These are phyloP conservation scores for Thermochaetoides thermophila DNA, from an alignment of 495 filamentous ascomycete genomes.

Conservation along the genomic window DNA sequence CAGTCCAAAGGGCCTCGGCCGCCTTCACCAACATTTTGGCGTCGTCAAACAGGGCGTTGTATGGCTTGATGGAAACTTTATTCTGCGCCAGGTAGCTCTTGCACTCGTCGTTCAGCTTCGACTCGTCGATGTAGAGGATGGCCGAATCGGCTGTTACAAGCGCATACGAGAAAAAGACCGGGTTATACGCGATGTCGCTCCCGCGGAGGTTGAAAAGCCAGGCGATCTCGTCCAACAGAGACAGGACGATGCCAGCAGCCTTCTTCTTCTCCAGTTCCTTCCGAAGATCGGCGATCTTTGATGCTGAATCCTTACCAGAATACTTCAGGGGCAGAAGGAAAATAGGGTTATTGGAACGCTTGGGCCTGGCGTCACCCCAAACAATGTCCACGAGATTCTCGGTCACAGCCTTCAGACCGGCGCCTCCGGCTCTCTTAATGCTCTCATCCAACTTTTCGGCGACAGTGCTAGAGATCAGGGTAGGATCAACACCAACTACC, in stretches of 20 bases:
- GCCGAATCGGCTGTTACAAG: conserved; percentile 69
- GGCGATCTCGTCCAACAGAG: conserved; percentile 93
- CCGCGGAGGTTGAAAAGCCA: conserved; percentile 97
- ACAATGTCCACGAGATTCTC: conserved; percentile 78
- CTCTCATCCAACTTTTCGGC: conserved; percentile 78
- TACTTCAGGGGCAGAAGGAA: conserved; percentile 56
- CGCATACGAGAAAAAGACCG: conserved; percentile 96
- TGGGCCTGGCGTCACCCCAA: conserved; percentile 63
- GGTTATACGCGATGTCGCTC: conserved; percentile 95
- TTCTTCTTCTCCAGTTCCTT: conserved; percentile 91
- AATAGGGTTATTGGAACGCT: conserved; percentile 61
- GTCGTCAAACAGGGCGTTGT: conserved; percentile 70
- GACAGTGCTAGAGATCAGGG: conserved; percentile 68
- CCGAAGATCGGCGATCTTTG: conserved; percentile 75
- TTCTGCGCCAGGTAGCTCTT: conserved; percentile 55
- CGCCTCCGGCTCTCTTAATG: conserved; percentile 76
- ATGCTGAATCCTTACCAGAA: conserved; percentile 65
- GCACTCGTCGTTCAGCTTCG: conserved; percentile 58
- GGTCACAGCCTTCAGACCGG: conserved; percentile 52
- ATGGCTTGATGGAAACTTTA: conserved; percentile 62
- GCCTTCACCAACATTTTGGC: conserved; percentile 43
- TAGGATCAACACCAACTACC: conserved; percentile 81
- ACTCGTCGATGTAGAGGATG: conserved; percentile 70
- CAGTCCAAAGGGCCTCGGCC: conserved; percentile 20
- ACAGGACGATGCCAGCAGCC: conserved; percentile 73